Evolutionary conservation across 495 filamentous ascomycete species (phyloP), one percentile per base, ranked within the genome.

Genomic region (Articulospora tetracladia): DNA sequence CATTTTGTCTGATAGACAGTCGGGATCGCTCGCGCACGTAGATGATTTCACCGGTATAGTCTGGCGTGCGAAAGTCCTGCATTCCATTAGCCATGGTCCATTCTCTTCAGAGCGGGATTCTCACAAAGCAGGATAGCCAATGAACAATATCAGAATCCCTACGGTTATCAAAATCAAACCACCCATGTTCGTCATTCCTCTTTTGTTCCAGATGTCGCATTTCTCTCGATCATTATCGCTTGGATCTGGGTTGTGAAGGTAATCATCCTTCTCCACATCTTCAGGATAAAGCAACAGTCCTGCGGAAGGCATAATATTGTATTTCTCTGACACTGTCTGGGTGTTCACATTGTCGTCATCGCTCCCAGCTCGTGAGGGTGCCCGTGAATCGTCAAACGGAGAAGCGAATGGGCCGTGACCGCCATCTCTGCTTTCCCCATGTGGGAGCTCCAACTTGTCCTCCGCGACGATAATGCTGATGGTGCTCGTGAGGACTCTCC

Each of bases 251-350:
- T 90, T 89, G 66, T 92, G 89, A 61, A 93, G 60, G 60, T 79
- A 87, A 67, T 92, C 89, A 69, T 91, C 89, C 64, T 90, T 88
- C 70, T 92, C 88, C 25, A 89, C 85, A 68, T 92, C 88, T 64
- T 89, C 83, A 1, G 87, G 88, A 66, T 87, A 91, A 22, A 91
- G 69, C 26, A 92, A 67, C 59, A 92, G 69, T 0, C 85, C 87
- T 30, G 85, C 83, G 7, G 85, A 87, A 1, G 88, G 88, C 71
- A 85, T 79, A 53, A 91, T 91, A 65, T 88, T 90, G 66, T 86
- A 91, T 66, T 91, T 91, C 62, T 90, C 86, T 13, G 85, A 85
- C 1, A 91, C 89, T 3, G 88, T 90, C 70, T 91, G 87, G 3
- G 86, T 91, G 65, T 89, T 90, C 27, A 91, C 71, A 63, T 83